A percentile compares a stretch with the other conserved stretches of the same genome.
phyloP scores from a whole-genome alignment of 2,329 filamentous ascomycete genomes.

The Penicillium brasilianum region DNA sequence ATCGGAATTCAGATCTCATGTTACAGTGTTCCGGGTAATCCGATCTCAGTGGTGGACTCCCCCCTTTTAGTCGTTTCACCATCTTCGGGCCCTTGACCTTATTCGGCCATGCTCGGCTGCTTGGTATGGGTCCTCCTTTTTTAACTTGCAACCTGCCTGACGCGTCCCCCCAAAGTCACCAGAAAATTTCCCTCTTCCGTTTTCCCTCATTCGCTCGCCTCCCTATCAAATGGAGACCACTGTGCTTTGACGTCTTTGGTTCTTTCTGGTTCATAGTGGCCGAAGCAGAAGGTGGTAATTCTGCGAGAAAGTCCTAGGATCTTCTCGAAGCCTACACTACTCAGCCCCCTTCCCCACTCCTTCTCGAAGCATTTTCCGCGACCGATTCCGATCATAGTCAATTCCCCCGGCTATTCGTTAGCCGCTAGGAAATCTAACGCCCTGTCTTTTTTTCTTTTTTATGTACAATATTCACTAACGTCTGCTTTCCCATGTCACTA shows the following conservation, averaged over 20 bases:
- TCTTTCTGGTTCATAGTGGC: not conserved
- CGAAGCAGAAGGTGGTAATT: conserved; percentile 8
- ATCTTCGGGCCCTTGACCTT: conserved; percentile 37
- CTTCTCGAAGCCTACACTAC: not conserved
- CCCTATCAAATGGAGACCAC: conserved; percentile 1
- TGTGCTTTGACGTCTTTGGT: not conserved
- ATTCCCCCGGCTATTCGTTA: not conserved
- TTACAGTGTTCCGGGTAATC: conserved; percentile 9
- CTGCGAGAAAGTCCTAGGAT: not conserved
- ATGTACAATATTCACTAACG: not conserved
- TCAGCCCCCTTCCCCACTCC: not conserved
- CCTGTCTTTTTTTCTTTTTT: not conserved
- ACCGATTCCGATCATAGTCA: not conserved
- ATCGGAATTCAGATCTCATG: conserved; percentile 1
- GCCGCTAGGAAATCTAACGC: not conserved
- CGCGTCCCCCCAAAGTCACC: conserved; percentile 30
- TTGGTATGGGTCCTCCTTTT: conserved; percentile 21
- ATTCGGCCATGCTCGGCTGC: conserved; percentile 26
- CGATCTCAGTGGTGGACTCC: conserved; percentile 7
- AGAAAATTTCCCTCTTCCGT: not conserved
- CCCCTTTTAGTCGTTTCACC: conserved; percentile 32
- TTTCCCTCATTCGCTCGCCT: not conserved
- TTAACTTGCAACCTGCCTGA: conserved; percentile 36
- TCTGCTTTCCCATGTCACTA: not conserved
- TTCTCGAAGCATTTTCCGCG: not conserved